Evolutionary conservation across 768 basidiomycete species (phyloP), one percentile per base, ranked within the genome.

Genomic region (Austroboletus eburneus): DNA sequence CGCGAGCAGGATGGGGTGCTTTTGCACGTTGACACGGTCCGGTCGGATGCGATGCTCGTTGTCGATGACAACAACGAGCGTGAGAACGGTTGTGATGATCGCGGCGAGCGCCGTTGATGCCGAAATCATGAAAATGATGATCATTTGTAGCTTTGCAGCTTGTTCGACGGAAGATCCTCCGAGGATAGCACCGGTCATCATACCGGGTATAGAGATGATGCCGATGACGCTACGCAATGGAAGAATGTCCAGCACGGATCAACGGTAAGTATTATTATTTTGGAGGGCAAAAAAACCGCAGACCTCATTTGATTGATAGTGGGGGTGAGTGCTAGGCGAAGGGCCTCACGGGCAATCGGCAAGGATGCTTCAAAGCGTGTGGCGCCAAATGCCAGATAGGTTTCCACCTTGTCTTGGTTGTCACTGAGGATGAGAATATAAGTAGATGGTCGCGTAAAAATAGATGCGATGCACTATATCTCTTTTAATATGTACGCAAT

Each of bases 81-180:
- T 73, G 34, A 81, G 68, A 45, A 83, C 65, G 1, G 84, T 83
- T 3, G 80, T 77, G 42, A 78, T 68, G 43, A 89, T 81, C 3
- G 83, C 75, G 13, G 85, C 78, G 18, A 94, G 75, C 0, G 83
- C 79, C 0, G 86, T 86, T 47, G 81, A 78, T 0, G 90, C 82
- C 3, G 83, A 82, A 39, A 93, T 89, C 85, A 92, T 88, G 66
- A 94, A 93, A 83, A 92, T 87, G 69, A 94, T 90, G 48, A 94
- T 82, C 85, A 92, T 92, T 57, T 93, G 92, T 14, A 93, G 69
- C 42, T 82, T 80, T 3, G 88, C 88, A 0, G 91, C 92, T 65
- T 91, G 89, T 17, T 87, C 76, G 33, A 93, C 87, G 24, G 84
- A 83, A 10, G 87, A 79, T 0, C 91, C 91, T 12, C 88, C 92